phyloP scores from a whole-genome alignment of 2,329 filamentous ascomycete genomes.

The Dothideomycetes sp. region DNA sequence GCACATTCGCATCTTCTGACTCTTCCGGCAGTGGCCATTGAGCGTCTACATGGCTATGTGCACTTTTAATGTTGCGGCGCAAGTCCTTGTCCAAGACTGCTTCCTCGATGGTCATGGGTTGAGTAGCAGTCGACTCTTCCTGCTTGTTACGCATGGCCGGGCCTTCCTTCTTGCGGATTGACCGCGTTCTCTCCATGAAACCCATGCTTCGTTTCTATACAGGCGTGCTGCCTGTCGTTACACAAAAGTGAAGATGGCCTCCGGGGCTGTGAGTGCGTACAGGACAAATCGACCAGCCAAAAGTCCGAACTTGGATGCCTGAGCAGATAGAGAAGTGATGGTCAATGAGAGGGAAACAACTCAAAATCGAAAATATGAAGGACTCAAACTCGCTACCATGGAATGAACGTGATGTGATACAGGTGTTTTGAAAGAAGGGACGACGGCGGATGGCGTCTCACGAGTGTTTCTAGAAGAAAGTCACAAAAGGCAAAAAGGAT shows the following conservation, averaged over 20 bases:
- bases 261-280: not conserved
- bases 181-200: slow-evolving; percentile 16
- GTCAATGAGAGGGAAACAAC: not conserved
- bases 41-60: not conserved
- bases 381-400: too few relatives aligned
- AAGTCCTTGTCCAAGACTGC: not conserved
- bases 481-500: too few relatives aligned
- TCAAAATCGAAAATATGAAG: not conserved
- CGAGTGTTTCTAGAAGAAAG: slow-evolving; percentile 12
- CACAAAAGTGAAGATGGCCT: not conserved
- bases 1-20: too few relatives aligned
- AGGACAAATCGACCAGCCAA: slow-evolving; percentile 1
- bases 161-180: slow-evolving; percentile 14
- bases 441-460: slow-evolving; percentile 10
- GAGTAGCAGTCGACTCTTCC: slow-evolving; percentile 6
- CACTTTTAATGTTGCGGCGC: not conserved
- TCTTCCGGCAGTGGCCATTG: too few relatives aligned
- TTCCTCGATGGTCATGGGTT: slow-evolving; percentile 9
- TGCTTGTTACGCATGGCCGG: slow-evolving; percentile 12
- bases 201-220: slow-evolving; percentile 14
- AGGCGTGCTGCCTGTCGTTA: not conserved
- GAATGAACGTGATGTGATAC: too few relatives aligned
- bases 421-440: not conserved
- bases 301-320: not conserved
- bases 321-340: slow-evolving; percentile 3